phyloP scores from a whole-genome alignment of 2,329 filamentous ascomycete genomes.

The Teratosphaeria pseudoeucalypti region DNA sequence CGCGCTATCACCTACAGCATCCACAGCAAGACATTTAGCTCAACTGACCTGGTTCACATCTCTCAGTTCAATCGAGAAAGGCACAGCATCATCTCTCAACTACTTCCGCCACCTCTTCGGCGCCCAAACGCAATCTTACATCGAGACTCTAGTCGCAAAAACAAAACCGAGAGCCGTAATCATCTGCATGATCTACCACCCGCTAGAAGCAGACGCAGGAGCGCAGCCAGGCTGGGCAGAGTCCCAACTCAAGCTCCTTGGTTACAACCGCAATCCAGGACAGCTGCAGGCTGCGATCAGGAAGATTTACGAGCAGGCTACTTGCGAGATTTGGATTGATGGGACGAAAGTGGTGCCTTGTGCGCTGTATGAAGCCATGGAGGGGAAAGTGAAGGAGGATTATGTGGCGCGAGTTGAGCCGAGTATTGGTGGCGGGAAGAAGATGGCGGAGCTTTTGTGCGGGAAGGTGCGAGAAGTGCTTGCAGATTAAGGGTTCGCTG shows the following conservation, averaged over 20 bases:
- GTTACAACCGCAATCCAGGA: constrained; percentile 3
- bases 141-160: constrained; percentile 1
- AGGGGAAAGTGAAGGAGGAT: constrained; percentile 4
- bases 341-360: constrained; percentile 5
- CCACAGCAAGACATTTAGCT: constrained; percentile 4
- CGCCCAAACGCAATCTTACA: constrained; percentile 3
- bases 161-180: constrained; percentile 4
- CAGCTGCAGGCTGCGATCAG: constrained; percentile 5
- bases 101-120: constrained; percentile 7
- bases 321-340: constrained; percentile 1
- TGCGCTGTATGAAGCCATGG: constrained; percentile 4
- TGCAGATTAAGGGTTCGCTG: background rate
- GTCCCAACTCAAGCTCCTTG: constrained; percentile 3
- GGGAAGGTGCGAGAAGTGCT: background rate
- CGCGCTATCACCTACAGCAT: constrained; percentile 2
- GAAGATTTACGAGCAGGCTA: constrained; percentile 8
- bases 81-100: constrained; percentile 2
- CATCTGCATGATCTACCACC: constrained; percentile 7
- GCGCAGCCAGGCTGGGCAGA: constrained; percentile 6
- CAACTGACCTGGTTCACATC: constrained; percentile 5
- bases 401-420: constrained; percentile 5
- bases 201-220: constrained; percentile 1
- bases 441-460: constrained; percentile 4
- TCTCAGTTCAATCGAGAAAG: constrained; percentile 1
- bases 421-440: constrained; percentile 4